Evolutionary conservation across 1,139 yeast species (phyloP).

Genomic region (Hyphopichia burtonii): DNA sequence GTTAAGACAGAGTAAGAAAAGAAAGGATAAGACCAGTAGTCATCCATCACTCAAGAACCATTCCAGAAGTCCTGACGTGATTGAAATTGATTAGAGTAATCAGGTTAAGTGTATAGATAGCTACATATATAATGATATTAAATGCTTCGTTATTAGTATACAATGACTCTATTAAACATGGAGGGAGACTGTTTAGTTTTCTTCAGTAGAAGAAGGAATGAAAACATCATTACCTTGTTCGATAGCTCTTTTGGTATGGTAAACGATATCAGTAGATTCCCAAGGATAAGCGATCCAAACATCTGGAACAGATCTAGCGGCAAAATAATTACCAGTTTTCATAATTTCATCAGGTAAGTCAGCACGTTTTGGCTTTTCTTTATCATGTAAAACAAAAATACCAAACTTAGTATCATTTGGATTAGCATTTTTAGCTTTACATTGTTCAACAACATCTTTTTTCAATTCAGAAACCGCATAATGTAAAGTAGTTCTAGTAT

Average conservation of each 20-base stretch:
- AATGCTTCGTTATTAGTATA: not conserved
- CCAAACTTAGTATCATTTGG: conserved; percentile 71
- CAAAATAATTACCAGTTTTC: conserved; percentile 72
- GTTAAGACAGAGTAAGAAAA: conserved; percentile 68
- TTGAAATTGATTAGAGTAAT: conserved; percentile 81
- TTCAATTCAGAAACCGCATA: conserved; percentile 85
- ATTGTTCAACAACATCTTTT: conserved; percentile 70
- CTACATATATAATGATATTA: not conserved
- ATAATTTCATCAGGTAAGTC: conserved; percentile 65
- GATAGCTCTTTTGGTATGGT: conserved; percentile 77
- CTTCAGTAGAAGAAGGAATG: conserved; percentile 30
- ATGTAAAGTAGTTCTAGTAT: conserved; percentile 91
- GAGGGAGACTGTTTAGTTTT: not conserved
- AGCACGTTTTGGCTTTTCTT: conserved; percentile 85
- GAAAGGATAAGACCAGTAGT: conserved; percentile 56
- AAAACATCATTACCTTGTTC: conserved; percentile 65
- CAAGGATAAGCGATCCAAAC: conserved; percentile 98
- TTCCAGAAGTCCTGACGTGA: conserved; percentile 69
- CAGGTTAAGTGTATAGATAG: not conserved
- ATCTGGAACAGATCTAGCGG: conserved; percentile 90
- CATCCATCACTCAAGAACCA: conserved; percentile 47
- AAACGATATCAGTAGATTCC: conserved; percentile 90
- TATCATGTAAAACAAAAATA: conserved; percentile 91
- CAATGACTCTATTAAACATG: not conserved
- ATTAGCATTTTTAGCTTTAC: conserved; percentile 47